Evolutionary conservation across 495 filamentous ascomycete genomes (phyloP).

Genomic region (Aspergillus mulundensis): DNA sequence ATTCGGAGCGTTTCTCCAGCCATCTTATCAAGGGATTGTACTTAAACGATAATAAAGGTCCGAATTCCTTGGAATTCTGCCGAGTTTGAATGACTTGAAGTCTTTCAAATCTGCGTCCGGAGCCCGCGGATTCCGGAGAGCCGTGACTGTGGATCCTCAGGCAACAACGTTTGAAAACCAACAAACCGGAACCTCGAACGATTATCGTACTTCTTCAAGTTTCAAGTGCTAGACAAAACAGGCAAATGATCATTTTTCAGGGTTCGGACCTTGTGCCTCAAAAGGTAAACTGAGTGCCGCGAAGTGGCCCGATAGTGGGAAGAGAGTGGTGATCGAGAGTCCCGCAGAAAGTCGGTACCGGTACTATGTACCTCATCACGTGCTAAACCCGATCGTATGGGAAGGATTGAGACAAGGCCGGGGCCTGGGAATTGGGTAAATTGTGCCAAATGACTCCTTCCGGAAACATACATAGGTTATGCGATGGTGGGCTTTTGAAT

Average conservation of each 20-base stretch:
- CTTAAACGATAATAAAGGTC: not conserved
- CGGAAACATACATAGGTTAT: no score
- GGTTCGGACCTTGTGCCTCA: not conserved
- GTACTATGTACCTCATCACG: no score
- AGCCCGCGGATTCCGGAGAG: slow-evolving; percentile 18
- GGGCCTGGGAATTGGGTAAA: no score
- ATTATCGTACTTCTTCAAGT: not conserved
- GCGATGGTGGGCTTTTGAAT: not conserved
- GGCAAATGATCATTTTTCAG: not conserved
- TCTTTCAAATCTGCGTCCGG: not conserved
- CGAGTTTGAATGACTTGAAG: not conserved
- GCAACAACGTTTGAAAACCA: not conserved
- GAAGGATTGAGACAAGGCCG: not conserved
- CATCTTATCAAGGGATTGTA: not conserved
- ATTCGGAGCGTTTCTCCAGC: slow-evolving; percentile 10
- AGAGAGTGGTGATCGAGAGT: no score
- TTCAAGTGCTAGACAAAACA: not conserved
- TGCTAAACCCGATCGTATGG: no score
- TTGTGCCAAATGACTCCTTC: no score
- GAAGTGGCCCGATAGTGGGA: no score
- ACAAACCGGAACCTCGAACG: not conserved
- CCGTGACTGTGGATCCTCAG: not conserved
- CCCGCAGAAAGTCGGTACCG: no score
- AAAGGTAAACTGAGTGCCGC: no score
- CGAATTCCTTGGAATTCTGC: not conserved